Base-by-base conservation (phyloP, 2,329 filamentous ascomycete genomes). In the Diplodia mutila region DNA sequence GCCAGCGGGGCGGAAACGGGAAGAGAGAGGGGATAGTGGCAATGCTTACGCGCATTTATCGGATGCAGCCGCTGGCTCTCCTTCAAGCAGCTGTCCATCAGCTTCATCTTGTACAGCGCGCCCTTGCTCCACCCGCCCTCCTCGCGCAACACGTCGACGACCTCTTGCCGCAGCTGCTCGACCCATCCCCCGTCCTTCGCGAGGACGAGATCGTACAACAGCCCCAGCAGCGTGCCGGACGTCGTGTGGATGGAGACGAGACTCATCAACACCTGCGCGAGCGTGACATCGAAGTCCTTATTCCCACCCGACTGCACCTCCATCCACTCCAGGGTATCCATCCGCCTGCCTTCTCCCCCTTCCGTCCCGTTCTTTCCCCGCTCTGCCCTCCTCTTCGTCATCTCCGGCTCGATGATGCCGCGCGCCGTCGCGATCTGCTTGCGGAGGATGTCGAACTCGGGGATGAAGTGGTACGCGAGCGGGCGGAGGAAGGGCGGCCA, bases 41-140 rank as follows among this genome's bases (percentile, higher is more conserved):
- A n/a, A n/a, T 48, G 6, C 23, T 48, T 32, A 61, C 55, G 12
- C 4, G 42, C 9, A 6, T 29, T 25, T 27, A 34, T 34, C 4
- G 57, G 57, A 9, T 61, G 57, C 9, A 49, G 27, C 29, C 81
- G 72, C 51, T 78, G 76, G 8, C 65, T 72, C 68, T 83, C 80
- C 59, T 82, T 81, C 61, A 83, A 69, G 0, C 78, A 75, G 65
- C 37, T 82, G 69, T 83, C 81, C 68, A 83, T 69, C 1, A 81
- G 71, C 67, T 78, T 78, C 48, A 83, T 70, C 55, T 79, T 77
- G 67, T 77, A 78, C 37, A 42, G 42, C 16, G 42, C 32, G 1
- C 2, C 52, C 29, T 46, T 67, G 3, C 11, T 53, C 55, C 54
- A 63, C 9, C 54, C 53, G 2, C 48, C 46, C 11, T 61, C 65